A percentile compares a stretch with the other conserved stretches of the same genome.
These are phyloP conservation scores for Alternaria sp. DNA, from an alignment of 2,329 filamentous ascomycete genomes.

Conservation along the genomic window DNA sequence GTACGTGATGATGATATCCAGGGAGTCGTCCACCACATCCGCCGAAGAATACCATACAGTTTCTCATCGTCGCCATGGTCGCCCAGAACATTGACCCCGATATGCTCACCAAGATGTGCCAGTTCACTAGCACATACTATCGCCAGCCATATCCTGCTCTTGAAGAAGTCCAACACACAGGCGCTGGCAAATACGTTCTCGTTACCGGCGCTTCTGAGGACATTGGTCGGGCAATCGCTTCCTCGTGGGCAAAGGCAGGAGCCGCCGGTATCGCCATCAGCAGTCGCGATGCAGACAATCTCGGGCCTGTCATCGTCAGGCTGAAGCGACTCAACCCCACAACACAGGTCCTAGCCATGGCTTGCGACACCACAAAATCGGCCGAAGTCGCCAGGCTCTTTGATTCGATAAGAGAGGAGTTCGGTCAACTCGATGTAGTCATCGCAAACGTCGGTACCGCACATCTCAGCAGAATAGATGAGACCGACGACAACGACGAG, in stretches of 20 bases:
- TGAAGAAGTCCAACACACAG: not conserved
- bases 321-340: not conserved
- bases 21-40: not conserved
- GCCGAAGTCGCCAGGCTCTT: not conserved
- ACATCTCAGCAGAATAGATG: not conserved
- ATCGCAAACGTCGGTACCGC: not conserved
- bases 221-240: not conserved
- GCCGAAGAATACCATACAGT: not conserved
- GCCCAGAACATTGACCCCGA: not conserved
- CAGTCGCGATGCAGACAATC: not conserved
- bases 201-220: not conserved
- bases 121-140: not conserved
- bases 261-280: not conserved
- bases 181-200: not conserved
- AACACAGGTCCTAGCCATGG: not conserved
- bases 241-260: not conserved
- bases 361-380: slow-evolving; percentile 1
- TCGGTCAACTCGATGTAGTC: not conserved
- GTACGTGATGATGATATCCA: not conserved
- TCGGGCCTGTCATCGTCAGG: not conserved
- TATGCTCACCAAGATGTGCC: not conserved
- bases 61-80: not conserved
- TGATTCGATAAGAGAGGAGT: not conserved
- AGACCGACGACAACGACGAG: not conserved
- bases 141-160: not conserved